A percentile compares a stretch with the other conserved stretches of the same genome.
Evolutionary conservation across 192 early-diverging fungal species (phyloP).

Genomic region (Geranomyces variabilis): DNA sequence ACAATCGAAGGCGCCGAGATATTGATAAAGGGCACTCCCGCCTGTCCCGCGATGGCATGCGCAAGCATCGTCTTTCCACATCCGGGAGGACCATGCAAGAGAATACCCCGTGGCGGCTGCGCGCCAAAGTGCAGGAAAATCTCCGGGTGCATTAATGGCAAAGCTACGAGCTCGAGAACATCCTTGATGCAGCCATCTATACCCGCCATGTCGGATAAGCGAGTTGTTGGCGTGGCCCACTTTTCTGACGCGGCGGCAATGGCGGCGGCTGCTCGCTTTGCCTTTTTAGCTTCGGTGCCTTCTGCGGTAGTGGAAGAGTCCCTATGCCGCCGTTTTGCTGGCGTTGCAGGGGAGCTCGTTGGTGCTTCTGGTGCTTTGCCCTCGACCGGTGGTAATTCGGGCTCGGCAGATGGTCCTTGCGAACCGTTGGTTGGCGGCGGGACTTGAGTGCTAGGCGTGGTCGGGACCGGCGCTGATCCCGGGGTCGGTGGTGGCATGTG

Average conservation of each 20-base stretch:
- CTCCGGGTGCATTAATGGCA: constrained; percentile 93
- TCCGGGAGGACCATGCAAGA: constrained; percentile 95
- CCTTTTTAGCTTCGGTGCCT: constrained; percentile 19
- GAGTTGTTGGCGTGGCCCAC: constrained; percentile 60
- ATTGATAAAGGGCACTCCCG: constrained; percentile 86
- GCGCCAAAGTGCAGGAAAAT: constrained; percentile 91
- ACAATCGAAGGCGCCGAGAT: constrained; percentile 95
- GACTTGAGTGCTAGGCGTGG: background rate
- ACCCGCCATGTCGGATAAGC: constrained; percentile 84
- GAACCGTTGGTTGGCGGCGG: background rate
- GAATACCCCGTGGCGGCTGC: constrained; percentile 86
- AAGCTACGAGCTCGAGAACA: constrained; percentile 86
- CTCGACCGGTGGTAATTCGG: background rate
- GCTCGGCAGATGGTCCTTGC: background rate
- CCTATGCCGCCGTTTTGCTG: constrained; percentile 20
- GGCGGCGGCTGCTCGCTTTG: background rate
- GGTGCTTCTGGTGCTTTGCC: background rate
- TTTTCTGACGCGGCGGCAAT: constrained; percentile 19
- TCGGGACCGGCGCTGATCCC: no score
- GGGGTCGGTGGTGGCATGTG: constrained; percentile 7
- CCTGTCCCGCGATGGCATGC: constrained; percentile 95
- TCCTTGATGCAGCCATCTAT: constrained; percentile 89
- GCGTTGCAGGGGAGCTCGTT: background rate
- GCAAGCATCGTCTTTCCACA: constrained; percentile 96
- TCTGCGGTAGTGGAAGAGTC: background rate